Conservation (phyloP, 2,329 filamentous ascomycete genomes). For the Lasiodiplodia sp. region DNA sequence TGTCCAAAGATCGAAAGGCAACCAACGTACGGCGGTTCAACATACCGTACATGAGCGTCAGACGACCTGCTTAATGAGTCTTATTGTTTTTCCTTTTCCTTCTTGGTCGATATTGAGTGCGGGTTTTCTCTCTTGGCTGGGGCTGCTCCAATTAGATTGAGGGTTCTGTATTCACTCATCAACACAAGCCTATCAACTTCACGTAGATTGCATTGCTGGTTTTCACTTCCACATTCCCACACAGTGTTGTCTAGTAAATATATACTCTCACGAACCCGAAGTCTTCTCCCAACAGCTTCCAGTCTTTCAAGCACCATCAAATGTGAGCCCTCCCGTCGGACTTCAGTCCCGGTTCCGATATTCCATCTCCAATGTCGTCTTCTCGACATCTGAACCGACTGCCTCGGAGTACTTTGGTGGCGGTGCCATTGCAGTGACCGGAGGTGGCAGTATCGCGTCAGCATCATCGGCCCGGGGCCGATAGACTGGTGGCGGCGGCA, state of each 20-base stretch:
- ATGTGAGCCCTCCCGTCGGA: background rate
- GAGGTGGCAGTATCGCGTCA: background rate
- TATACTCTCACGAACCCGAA: background rate
- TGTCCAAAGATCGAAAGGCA: background rate
- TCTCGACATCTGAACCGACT: background rate
- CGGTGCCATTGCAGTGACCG: background rate
- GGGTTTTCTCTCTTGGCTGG: background rate
- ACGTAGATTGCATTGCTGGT: background rate
- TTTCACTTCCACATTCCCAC: background rate
- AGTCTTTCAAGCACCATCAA: too few species aligned
- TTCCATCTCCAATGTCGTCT: background rate
- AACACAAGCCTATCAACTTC: background rate
- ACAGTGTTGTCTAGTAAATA: background rate
- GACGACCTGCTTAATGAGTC: background rate
- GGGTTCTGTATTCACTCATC: background rate
- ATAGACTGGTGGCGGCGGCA: background rate
- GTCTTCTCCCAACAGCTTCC: background rate
- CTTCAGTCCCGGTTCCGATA: background rate
- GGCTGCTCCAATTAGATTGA: background rate
- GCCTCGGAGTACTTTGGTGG: slow-evolving; percentile 2
- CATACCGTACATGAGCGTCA: background rate
- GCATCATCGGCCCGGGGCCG: background rate
- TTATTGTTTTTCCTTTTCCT: background rate
- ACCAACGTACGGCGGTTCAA: background rate
- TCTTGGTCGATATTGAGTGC: background rate